Evolutionary conservation across 2,329 filamentous ascomycete genomes (phyloP).

Genomic region (Teratosphaeriaceae sp.): DNA sequence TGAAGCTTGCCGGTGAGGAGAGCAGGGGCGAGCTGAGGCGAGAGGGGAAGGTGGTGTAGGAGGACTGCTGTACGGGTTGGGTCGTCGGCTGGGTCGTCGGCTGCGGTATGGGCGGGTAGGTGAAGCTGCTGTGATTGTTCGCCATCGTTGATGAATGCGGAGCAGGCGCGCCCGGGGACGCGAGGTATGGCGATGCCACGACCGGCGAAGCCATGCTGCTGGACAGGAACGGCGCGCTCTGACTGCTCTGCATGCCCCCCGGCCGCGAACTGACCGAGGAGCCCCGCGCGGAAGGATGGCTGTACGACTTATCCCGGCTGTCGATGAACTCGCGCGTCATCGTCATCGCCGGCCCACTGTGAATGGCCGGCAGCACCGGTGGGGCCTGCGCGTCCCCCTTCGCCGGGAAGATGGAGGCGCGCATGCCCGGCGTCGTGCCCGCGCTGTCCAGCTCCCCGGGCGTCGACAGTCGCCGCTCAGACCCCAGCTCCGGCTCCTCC

Average conservation of each 20-base stretch:
- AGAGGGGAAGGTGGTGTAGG: too few species aligned
- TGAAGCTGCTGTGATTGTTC: too few species aligned
- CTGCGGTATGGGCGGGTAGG: too few species aligned
- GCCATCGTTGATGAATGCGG: not conserved
- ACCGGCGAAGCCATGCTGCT: not conserved
- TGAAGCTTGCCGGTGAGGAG: not conserved
- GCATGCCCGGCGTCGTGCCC: constrained; percentile 14
- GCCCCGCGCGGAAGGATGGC: not conserved
- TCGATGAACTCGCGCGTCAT: constrained; percentile 27
- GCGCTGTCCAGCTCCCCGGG: constrained; percentile 9
- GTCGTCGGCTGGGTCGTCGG: too few species aligned
- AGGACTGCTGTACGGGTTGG: too few species aligned
- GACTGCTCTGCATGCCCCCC: constrained; percentile 6
- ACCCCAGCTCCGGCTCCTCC: constrained; percentile 6
- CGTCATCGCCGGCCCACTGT: constrained; percentile 19
- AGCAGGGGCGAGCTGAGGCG: not conserved
- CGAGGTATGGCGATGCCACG: too few species aligned
- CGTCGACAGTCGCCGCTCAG: constrained; percentile 4
- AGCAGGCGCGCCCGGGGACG: too few species aligned
- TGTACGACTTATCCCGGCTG: constrained; percentile 26
- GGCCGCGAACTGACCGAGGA: constrained; percentile 4
- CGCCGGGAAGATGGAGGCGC: constrained; percentile 17
- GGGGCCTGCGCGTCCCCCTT: constrained; percentile 6
- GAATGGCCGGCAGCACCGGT: constrained; percentile 5
- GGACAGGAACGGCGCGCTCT: constrained; percentile 3